Conservation (phyloP, 2,329 filamentous ascomycete genomes). For the Cyphellophora europaea region DNA sequence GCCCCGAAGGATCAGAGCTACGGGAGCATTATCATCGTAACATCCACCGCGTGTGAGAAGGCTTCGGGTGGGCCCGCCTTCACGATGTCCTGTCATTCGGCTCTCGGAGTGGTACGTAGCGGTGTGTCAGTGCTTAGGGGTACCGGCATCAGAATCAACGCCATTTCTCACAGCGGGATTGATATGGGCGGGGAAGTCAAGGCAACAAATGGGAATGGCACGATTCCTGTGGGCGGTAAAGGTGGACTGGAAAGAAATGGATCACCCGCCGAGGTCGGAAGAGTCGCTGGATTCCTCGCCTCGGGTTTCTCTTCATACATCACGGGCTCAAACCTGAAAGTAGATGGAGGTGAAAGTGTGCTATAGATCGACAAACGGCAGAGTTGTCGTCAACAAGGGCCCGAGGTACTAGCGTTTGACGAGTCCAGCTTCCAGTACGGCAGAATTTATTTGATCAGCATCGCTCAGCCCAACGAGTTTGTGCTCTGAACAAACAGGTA, state of each 20-base stretch:
- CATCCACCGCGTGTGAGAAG: slow-evolving; percentile 47
- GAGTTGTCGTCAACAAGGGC: no score
- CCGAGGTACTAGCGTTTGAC: no score
- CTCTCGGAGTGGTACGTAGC: slow-evolving; percentile 47
- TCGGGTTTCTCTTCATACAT: slow-evolving; percentile 55
- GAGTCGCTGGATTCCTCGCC: slow-evolving; percentile 53
- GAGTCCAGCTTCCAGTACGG: no score
- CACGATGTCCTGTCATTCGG: slow-evolving; percentile 52
- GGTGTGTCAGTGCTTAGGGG: slow-evolving; percentile 20
- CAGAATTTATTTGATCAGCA: no score
- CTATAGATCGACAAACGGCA: no score
- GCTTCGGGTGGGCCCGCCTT: slow-evolving; percentile 51
- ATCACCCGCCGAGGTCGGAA: slow-evolving; percentile 47
- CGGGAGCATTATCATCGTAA: slow-evolving; percentile 54
- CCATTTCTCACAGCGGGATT: slow-evolving; percentile 22
- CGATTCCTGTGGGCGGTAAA: slow-evolving; percentile 30
- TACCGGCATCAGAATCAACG: slow-evolving; percentile 21
- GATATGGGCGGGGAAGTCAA: slow-evolving; percentile 27
- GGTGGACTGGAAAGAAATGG: slow-evolving; percentile 50
- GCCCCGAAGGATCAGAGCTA: slow-evolving; percentile 52
- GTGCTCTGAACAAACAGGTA: no score
- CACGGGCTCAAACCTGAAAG: slow-evolving; percentile 52
- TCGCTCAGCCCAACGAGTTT: no score
- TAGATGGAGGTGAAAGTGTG: slow-evolving; percentile 48
- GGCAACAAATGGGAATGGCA: slow-evolving; percentile 17